Evolutionary conservation across 106 monocot genomes (phyloP).

Genomic region (Dioscorea dumetorum): DNA sequence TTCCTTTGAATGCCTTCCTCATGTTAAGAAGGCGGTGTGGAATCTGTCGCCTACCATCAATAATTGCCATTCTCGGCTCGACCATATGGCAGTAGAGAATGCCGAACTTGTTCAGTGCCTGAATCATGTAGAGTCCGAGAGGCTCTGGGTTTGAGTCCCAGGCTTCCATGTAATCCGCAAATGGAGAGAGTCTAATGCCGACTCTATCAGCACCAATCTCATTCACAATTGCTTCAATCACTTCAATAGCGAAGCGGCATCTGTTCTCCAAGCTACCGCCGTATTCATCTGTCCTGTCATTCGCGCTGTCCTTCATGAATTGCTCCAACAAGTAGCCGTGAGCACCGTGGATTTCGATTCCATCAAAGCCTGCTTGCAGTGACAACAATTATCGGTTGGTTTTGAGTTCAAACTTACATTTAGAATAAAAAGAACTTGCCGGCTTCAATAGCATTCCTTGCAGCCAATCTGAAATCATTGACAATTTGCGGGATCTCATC

Average conservation of each 20-base stretch:
- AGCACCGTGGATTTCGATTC: conserved; percentile 14
- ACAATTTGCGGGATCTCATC: conserved; percentile 29
- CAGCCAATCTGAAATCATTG: conserved; percentile 41
- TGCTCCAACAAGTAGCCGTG: conserved; percentile 11
- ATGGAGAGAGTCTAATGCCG: conserved; percentile 27
- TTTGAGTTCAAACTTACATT: too few relatives aligned
- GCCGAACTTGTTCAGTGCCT: conserved; percentile 15
- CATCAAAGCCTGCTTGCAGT: conserved; percentile 5
- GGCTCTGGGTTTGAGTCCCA: conserved; percentile 22
- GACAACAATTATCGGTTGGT: not conserved
- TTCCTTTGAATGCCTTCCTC: conserved; percentile 24
- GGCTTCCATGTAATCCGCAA: conserved; percentile 10
- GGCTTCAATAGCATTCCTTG: conserved; percentile 46
- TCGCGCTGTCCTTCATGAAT: conserved; percentile 13
- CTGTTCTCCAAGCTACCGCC: conserved; percentile 24
- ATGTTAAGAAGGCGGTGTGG: conserved; percentile 10
- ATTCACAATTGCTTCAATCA: conserved; percentile 11
- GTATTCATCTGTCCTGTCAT: conserved; percentile 13
- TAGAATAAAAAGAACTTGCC: conserved; percentile 7
- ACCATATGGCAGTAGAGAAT: conserved; percentile 27
- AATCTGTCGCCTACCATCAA: conserved; percentile 6
- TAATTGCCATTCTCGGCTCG: conserved; percentile 28
- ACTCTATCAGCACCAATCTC: conserved; percentile 24
- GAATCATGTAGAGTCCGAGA: conserved; percentile 16
- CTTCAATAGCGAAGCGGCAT: conserved; percentile 26